Percentiles rank a stretch among this genome's conserved stretches.
Evolutionary conservation across 1,284 basidiomycete species (phyloP).

Genomic region (Entoloma clypeatum): DNA sequence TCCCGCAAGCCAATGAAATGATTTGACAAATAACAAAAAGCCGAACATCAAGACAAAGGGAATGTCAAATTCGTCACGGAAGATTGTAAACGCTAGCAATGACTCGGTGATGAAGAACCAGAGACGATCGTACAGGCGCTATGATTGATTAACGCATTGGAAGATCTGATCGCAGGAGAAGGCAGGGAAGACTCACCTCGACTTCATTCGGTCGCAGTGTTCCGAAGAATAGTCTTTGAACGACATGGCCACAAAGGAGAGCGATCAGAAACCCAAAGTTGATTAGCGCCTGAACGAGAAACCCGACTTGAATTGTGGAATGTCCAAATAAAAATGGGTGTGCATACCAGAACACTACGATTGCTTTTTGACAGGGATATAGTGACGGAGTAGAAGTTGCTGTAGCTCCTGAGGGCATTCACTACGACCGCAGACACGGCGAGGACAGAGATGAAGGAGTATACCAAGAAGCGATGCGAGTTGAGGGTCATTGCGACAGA

Average conservation of each 20-base stretch:
- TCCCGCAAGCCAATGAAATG: conserved; percentile 95
- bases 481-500: conserved; percentile 47
- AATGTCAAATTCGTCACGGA: conserved; percentile 91
- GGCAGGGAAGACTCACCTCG: conserved; percentile 59
- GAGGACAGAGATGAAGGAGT: conserved; percentile 64
- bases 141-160: conserved; percentile 8
- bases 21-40: conserved; percentile 90
- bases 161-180: conserved; percentile 6
- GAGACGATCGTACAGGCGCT: conserved; percentile 92
- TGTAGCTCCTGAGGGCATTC: conserved; percentile 79
- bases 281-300: conserved; percentile 70
- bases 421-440: conserved; percentile 70
- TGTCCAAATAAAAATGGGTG: conserved; percentile 1
- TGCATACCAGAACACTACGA: conserved; percentile 78
- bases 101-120: conserved; percentile 99
- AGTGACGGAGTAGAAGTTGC: conserved; percentile 93
- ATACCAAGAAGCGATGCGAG: conserved; percentile 65
- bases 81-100: conserved; percentile 93
- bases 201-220: conserved; percentile 84
- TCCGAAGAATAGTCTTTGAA: conserved; percentile 93
- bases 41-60: conserved; percentile 92
- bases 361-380: conserved; percentile 93
- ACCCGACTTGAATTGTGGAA: conserved; percentile 10
- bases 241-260: conserved; percentile 69
- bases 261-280: conserved; percentile 87